Percentiles rank a stretch among this genome's conserved stretches.
phyloP scores from a whole-genome alignment of 441 rosid genomes.

The Erysimum cheiri region DNA sequence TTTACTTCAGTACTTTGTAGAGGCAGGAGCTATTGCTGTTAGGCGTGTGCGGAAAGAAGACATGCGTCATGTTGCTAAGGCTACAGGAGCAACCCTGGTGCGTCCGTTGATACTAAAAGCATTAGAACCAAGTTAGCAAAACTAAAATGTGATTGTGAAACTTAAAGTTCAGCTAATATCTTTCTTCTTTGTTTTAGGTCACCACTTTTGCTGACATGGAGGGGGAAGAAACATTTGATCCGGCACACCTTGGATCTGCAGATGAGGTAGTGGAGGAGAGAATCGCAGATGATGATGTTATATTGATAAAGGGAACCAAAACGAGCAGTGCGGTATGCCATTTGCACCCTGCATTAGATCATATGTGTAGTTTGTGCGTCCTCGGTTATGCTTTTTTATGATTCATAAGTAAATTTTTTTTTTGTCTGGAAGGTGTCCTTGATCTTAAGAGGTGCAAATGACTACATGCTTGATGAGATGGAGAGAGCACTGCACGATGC shows the following conservation, averaged over 20 bases:
- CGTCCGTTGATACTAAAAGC: conserved; percentile 17
- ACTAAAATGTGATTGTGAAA: conserved; percentile 3
- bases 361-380: no score
- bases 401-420: conserved; percentile 5
- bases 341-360: conserved; percentile 16
- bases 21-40: conserved; percentile 97
- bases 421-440: conserved; percentile 73
- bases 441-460: conserved; percentile 97
- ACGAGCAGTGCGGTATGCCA: conserved; percentile 80
- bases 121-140: conserved; percentile 24
- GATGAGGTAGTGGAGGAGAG: conserved; percentile 96
- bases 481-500: conserved; percentile 96
- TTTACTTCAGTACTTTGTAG: conserved; percentile 85
- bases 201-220: conserved; percentile 99
- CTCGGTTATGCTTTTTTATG: conserved; percentile 2
- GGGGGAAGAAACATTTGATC: conserved; percentile 97
- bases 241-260: conserved; percentile 82
- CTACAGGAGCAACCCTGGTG: conserved; percentile 97
- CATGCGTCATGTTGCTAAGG: conserved; percentile 98
- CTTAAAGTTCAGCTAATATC: background rate
- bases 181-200: conserved; percentile 56
- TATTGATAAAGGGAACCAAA: conserved; percentile 92
- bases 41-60: conserved; percentile 96
- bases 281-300: conserved; percentile 93
- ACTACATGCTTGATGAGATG: conserved; percentile 99